Base-by-base conservation (phyloP, 441 rosid species). In the Eutrema salsugineum region DNA sequence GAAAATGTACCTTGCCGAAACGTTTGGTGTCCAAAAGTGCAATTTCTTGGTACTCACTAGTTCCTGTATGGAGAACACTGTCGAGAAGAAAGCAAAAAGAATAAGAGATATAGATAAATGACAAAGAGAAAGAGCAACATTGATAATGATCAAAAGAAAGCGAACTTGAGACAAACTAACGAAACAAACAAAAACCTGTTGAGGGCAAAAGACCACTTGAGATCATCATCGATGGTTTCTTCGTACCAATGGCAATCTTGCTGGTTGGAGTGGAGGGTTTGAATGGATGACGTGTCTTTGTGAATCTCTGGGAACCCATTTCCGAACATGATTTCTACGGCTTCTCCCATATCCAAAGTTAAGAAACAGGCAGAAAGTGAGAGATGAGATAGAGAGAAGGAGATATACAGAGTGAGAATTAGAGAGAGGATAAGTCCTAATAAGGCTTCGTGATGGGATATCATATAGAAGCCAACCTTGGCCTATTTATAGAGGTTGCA, bases 141-240 rank as follows among this genome's bases (percentile, higher is more conserved):
- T 19, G 7, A 17, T 1, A n/a, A 11, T 2, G n/a, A 40, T 2
- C 4, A 24, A 68, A 32, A 8, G 39, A 17, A 53, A 54, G 27
- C 1, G 0, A 56, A 56, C 15, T 60, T 24, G 8, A 9, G 51
- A 30, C 5, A 43, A 20, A 22, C 33, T 17, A 40, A 32, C 11
- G 30, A 72, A 51, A 47, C n/a, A n/a, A 51, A 47, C 22, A 20
- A 63, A 33, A 44, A 92, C 98, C 98, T 89, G 80, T 91, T 91
- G 73, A 91, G 77, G 55, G 93, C 93, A 75, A 91, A 94, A n/a
- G 94, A 91, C 98, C 98, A 94, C 64, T 90, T 91, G 80, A 94
- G 95, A 80, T 94, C 87, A 17, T 87, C 91, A 67, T 91, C 95
- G 30, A 94, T 83, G 72, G 82, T 76, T 77, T 91, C 97, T 74